Conservation (phyloP, 805 yeast species). For the Candida taoyuanica region DNA sequence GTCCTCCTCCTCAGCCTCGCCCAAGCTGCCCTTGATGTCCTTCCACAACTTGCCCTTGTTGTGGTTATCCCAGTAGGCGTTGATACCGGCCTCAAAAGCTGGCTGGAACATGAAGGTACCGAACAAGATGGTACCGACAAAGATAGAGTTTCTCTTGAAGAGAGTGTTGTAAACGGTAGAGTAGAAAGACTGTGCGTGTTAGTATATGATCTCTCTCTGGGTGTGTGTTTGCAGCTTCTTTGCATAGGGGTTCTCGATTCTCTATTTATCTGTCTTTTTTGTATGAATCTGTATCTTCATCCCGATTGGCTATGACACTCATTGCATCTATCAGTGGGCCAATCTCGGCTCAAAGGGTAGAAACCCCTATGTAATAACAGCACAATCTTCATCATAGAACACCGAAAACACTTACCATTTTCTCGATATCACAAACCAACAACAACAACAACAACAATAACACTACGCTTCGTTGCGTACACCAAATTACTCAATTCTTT, state of each 20-base stretch:
- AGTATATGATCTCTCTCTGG: slow-evolving; percentile 4
- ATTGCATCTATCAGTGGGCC: too few species aligned
- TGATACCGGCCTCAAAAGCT: slow-evolving; percentile 62
- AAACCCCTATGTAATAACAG: background rate
- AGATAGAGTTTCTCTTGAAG: slow-evolving; percentile 88
- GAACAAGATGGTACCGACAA: slow-evolving; percentile 76
- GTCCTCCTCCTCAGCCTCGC: slow-evolving; percentile 60
- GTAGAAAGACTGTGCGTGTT: slow-evolving; percentile 31
- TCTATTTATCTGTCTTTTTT: background rate
- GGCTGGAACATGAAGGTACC: slow-evolving; percentile 86
- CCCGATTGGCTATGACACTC: too few species aligned
- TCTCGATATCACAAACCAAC: background rate
- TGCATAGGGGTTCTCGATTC: background rate
- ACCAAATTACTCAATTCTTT: too few species aligned
- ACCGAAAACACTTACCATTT: background rate
- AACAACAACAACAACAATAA: too few species aligned
- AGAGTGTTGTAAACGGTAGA: slow-evolving; percentile 57
- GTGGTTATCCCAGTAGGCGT: slow-evolving; percentile 68
- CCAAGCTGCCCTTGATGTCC: slow-evolving; percentile 59
- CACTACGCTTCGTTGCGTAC: too few species aligned
- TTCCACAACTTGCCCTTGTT: slow-evolving; percentile 86
- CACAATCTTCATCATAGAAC: background rate
- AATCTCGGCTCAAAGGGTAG: too few species aligned
- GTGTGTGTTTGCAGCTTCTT: background rate
- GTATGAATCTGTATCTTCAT: too few species aligned